Percentiles rank a stretch among this genome's conserved stretches.
These are phyloP conservation scores for Lablab purpureus DNA, from an alignment of 306 rosid species.

Conservation along the genomic window DNA sequence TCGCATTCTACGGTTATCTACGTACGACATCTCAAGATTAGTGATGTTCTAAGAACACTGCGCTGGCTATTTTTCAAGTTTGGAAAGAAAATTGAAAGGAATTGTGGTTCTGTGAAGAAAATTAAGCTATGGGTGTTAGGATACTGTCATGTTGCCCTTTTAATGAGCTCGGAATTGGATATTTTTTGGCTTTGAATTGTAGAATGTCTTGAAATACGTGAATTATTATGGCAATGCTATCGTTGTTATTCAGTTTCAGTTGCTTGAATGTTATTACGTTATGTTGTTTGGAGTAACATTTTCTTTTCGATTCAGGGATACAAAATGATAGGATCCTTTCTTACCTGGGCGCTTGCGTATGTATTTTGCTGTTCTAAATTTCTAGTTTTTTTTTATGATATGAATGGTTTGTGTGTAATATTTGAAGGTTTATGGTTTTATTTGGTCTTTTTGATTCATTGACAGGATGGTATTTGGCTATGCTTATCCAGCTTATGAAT, in stretches of 20 bases:
- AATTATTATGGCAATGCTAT: background rate
- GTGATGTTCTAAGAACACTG: background rate
- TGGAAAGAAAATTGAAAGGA: constrained; percentile 5
- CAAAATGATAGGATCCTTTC: constrained; percentile 92
- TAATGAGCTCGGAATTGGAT: background rate
- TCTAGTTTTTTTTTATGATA: constrained; percentile 2
- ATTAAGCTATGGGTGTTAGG: background rate
- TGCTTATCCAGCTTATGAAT: constrained; percentile 99
- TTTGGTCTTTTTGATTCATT: constrained; percentile 36
- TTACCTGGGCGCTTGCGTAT: constrained; percentile 93
- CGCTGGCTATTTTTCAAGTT: background rate
- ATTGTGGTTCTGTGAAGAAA: constrained; percentile 19
- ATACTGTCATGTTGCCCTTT: background rate
- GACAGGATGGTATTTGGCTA: constrained; percentile 93
- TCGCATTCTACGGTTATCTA: background rate
- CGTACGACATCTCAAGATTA: background rate
- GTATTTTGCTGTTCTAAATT: constrained; percentile 38
- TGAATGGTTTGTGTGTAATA: constrained; percentile 16
- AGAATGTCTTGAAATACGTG: background rate
- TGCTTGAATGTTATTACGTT: constrained; percentile 20
- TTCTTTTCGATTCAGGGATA: constrained; percentile 55
- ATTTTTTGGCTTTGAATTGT: background rate
- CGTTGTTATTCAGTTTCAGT: constrained; percentile 21
- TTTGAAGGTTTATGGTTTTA: background rate
- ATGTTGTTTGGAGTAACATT: constrained; percentile 46